These are phyloP conservation scores for Neurospora hispaniola DNA, from an alignment of 495 filamentous ascomycete species.

Conservation along the genomic window DNA sequence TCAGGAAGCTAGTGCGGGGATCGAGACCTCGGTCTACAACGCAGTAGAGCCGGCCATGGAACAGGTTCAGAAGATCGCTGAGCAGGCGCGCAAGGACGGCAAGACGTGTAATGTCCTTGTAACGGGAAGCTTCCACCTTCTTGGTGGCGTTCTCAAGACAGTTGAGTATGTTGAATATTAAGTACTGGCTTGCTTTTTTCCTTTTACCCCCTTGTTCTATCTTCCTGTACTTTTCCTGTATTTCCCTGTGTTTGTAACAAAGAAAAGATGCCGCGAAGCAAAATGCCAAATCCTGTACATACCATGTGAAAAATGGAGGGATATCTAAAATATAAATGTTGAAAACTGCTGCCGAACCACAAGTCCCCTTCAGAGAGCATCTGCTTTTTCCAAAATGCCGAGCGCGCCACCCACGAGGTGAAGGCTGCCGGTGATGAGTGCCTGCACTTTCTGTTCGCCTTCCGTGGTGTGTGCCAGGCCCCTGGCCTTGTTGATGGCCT, in stretches of 20 bases:
- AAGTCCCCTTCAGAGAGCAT: constrained; percentile 23
- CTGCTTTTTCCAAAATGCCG: constrained; percentile 33
- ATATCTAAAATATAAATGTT: constrained; percentile 6
- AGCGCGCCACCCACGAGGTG: constrained; percentile 52
- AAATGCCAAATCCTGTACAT: constrained; percentile 5
- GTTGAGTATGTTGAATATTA: constrained; percentile 43
- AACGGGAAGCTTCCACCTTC: constrained; percentile 84
- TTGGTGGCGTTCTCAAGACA: constrained; percentile 69
- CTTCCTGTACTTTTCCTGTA: not conserved
- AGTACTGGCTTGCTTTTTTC: constrained; percentile 1
- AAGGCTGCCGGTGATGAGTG: constrained; percentile 52
- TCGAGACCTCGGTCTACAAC: constrained; percentile 11
- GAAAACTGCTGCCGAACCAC: constrained; percentile 5
- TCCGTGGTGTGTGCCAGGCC: constrained; percentile 26
- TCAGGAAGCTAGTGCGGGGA: constrained; percentile 5
- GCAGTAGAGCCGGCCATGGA: constrained; percentile 22
- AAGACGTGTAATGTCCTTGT: constrained; percentile 35
- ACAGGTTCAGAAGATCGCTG: constrained; percentile 11
- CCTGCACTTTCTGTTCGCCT: constrained; percentile 28
- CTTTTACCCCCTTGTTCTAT: not conserved
- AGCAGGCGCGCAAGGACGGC: constrained; percentile 5
- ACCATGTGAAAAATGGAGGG: not conserved
- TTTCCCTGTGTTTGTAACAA: not conserved
- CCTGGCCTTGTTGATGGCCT: constrained; percentile 62
- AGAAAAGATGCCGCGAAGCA: constrained; percentile 9